Percentiles rank a stretch among this genome's conserved stretches.
Evolutionary conservation across 192 early-diverging fungal genomes (phyloP).

Genomic region (Rhizophagus sp.): DNA sequence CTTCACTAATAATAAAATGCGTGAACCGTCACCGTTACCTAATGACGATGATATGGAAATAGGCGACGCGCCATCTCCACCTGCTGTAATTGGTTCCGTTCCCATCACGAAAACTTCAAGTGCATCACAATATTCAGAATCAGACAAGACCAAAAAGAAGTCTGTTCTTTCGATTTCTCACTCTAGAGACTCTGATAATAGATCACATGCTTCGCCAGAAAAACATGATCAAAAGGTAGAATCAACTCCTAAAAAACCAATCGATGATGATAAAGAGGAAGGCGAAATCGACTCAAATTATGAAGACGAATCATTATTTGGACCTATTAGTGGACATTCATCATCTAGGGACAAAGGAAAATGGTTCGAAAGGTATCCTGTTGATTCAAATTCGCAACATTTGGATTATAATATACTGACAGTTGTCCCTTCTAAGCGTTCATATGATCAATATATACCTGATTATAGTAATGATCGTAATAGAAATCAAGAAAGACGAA

Average conservation of each 20-base stretch:
- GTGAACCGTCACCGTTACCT: conserved; percentile 33
- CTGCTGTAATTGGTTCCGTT: conserved; percentile 13
- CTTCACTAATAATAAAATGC: neutral
- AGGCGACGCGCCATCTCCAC: conserved; percentile 44
- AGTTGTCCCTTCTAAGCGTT: conserved; percentile 2
- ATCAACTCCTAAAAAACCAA: neutral
- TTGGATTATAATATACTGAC: neutral
- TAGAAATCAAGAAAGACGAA: neutral
- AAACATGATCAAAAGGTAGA: neutral
- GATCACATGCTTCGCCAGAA: neutral
- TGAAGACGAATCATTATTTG: neutral
- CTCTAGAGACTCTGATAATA: neutral
- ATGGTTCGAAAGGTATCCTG: neutral
- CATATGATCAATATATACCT: neutral
- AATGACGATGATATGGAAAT: conserved; percentile 49
- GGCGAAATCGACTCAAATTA: conserved; percentile 11
- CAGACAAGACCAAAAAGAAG: neutral
- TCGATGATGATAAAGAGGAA: conserved; percentile 12
- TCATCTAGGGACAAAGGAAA: neutral
- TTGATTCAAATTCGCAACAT: conserved; percentile 4
- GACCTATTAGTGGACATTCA: neutral
- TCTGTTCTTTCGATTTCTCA: conserved; percentile 16
- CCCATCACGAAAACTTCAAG: neutral
- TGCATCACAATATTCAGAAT: neutral
- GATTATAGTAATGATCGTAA: conserved; percentile 10